phyloP scores from a whole-genome alignment of 441 rosid genomes.

The Lepidium campestre region DNA sequence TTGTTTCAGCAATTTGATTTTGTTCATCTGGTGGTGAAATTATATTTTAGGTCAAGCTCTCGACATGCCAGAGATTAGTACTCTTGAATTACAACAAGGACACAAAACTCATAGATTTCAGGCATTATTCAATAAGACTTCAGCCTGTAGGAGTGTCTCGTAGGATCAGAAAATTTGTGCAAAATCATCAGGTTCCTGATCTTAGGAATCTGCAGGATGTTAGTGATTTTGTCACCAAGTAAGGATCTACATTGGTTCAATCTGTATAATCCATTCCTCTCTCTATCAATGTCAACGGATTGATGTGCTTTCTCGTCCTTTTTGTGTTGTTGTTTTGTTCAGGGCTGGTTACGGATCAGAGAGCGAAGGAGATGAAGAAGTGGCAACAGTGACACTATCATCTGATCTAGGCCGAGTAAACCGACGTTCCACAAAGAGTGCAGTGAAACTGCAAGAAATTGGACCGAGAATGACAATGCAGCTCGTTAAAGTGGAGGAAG shows the following conservation, averaged over 20 bases:
- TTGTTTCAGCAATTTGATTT: neutral
- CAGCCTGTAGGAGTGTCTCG: constrained; percentile 91
- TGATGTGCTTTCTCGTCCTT: neutral
- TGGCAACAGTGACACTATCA: constrained; percentile 72
- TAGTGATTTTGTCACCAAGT: constrained; percentile 87
- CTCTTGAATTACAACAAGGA: constrained; percentile 83
- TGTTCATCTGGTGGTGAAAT: constrained; percentile 20
- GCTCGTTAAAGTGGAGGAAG: constrained; percentile 78
- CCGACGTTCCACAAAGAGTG: constrained; percentile 59
- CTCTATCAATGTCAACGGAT: neutral
- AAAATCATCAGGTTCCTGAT: constrained; percentile 88
- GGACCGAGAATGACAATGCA: constrained; percentile 93
- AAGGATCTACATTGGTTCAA: constrained; percentile 22
- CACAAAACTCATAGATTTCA: constrained; percentile 72
- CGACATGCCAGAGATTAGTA: constrained; percentile 90
- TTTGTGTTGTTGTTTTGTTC: neutral
- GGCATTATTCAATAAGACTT: constrained; percentile 88
- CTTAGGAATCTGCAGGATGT: constrained; percentile 86
- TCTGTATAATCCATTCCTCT: neutral
- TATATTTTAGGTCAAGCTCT: constrained; percentile 69
- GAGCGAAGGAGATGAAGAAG: constrained; percentile 89
- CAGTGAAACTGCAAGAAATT: constrained; percentile 83
- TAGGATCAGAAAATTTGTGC: constrained; percentile 85
- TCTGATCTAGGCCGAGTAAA: constrained; percentile 72
- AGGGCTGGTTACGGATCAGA: constrained; percentile 81